These are phyloP conservation scores for Solanum pimpinellifolium DNA, from an alignment of 257 asterid genomes.

Conservation along the genomic window DNA sequence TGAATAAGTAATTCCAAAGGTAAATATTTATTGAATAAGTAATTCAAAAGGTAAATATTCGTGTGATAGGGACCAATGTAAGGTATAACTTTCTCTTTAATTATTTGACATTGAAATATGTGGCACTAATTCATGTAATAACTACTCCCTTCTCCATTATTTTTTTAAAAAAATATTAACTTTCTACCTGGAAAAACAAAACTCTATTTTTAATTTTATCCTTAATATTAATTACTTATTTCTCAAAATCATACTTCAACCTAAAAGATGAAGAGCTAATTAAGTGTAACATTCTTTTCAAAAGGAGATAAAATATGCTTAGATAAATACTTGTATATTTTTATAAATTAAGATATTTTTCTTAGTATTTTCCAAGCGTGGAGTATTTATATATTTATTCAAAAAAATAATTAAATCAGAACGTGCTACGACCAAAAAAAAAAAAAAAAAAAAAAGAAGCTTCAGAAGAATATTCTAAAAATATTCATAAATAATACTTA, in stretches of 20 bases:
- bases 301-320: not conserved
- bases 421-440: not conserved
- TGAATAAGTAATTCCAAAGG: too few species aligned
- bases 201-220: too few species aligned
- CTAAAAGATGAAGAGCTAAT: not conserved
- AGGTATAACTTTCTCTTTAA: not conserved
- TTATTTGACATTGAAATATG: not conserved
- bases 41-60: not conserved
- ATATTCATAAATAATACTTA: not conserved
- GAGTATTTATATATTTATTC: not conserved
- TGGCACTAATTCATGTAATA: not conserved
- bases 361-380: not conserved
- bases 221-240: not conserved
- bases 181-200: too few species aligned
- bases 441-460: not conserved
- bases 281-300: not conserved
- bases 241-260: not conserved
- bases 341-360: not conserved
- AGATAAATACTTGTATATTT: not conserved
- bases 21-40: not conserved
- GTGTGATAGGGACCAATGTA: not conserved
- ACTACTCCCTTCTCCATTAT: not conserved
- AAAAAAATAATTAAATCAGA: not conserved
- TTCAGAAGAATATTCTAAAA: not conserved
- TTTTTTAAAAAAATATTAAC: not conserved